Evolutionary conservation across 768 basidiomycete genomes (phyloP), one percentile per base, ranked within the genome.

Genomic region (Trametes villosa): DNA sequence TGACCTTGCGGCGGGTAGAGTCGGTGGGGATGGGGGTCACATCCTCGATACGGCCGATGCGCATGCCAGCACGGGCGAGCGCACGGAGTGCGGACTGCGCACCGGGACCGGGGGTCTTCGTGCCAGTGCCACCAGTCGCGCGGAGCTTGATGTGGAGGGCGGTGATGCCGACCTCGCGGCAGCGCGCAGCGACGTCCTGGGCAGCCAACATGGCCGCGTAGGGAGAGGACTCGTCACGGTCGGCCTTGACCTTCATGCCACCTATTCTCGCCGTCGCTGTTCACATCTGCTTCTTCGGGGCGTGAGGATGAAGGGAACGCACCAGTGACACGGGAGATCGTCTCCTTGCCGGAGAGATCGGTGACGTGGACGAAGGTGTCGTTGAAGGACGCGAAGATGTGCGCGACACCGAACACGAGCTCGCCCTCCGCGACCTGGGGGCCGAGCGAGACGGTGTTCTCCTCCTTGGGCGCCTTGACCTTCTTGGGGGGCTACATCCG

Each of bases 211-310:
- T 96, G 75, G 96, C 94, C 52, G 95, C 94, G 74, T 97, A 93
- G 18, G 92, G 93, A 24, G 96, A 98, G 41, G 95, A 98, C 81
- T 99, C 97, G 81, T 99, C 97, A 79, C 97, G 91, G 79, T 99
- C 97, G 13, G 96, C 97, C 83, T 98, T 99, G 80, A 99, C 97
- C 83, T 98, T 98, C 97, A 98, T 98, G 62, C 97, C 97, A 76
- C 94, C 93, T 92, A 36, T 46, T 13, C 12, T 8, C 17, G 17
- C 30, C 18, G 18, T 17, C 29, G 11, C 5, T 6, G 20, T 24
- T 40, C 7, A 40, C 18, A 24, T 11, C 9, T 24, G 36, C 17
- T 40, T 8, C 13, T 15, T 22, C 34, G 20, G n/a, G n/a, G 17
- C 1, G 18, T 27, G 17, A 20, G 6, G 27, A 9, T 17, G 26